These are phyloP conservation scores for Pseudotulostoma volvatum DNA, from an alignment of 495 filamentous ascomycete genomes.

Conservation along the genomic window DNA sequence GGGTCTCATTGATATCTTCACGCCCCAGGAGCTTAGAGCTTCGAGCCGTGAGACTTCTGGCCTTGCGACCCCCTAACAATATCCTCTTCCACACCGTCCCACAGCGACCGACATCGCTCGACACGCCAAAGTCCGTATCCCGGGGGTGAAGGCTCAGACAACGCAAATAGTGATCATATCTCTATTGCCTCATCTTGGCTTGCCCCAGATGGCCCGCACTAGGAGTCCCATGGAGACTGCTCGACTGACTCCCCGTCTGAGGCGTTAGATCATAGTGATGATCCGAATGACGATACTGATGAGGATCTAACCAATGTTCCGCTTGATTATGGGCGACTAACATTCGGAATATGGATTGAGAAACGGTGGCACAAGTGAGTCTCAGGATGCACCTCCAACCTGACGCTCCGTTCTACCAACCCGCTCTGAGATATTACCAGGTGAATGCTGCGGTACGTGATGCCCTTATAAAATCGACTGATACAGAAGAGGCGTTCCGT, in stretches of 20 bases:
- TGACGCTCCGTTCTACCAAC: background rate
- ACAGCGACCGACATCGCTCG: background rate
- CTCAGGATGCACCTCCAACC: background rate
- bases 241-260: background rate
- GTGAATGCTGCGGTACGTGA: constrained; percentile 5
- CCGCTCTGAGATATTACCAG: constrained; percentile 3
- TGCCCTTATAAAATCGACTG: constrained; percentile 5
- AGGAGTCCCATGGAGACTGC: background rate
- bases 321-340: constrained; percentile 13
- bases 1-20: background rate
- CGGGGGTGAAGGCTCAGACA: no score
- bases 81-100: background rate
- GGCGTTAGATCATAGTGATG: constrained; percentile 7
- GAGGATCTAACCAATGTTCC: constrained; percentile 10
- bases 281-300: constrained; percentile 11
- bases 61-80: background rate
- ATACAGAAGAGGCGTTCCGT: constrained; percentile 5
- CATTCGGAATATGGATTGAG: constrained; percentile 6
- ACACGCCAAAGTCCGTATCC: no score
- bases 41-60: background rate
- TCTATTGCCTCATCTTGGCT: background rate
- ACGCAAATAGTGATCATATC: background rate
- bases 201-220: background rate
- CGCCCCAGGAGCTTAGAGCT: background rate
- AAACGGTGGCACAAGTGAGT: constrained; percentile 11